phyloP scores from a whole-genome alignment of 768 basidiomycete species.

The Lactifluus subvellereus region DNA sequence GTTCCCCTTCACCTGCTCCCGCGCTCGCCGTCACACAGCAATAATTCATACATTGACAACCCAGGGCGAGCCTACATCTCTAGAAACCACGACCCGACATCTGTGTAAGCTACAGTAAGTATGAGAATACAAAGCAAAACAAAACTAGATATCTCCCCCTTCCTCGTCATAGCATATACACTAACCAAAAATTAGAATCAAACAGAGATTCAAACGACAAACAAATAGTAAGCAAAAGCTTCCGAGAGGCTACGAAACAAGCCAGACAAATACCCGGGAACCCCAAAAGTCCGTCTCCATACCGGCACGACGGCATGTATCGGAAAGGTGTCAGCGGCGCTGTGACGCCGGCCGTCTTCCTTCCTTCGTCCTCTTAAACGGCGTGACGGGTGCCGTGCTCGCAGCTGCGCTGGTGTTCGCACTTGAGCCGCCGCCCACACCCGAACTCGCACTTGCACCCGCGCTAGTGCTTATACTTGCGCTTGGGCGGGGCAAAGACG shows the following conservation, averaged over 20 bases:
- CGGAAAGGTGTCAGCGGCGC: neutral
- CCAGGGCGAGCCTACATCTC: too few species aligned
- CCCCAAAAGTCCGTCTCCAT: too few species aligned
- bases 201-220: too few species aligned
- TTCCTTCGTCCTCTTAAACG: conserved; percentile 3
- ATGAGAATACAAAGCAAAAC: neutral
- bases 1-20: too few species aligned
- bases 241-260: too few species aligned
- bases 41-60: too few species aligned
- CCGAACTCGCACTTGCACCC: neutral
- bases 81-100: neutral
- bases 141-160: neutral
- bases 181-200: neutral
- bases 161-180: neutral
- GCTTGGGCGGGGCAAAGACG: neutral
- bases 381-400: neutral
- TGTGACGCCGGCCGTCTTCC: neutral
- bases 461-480: neutral
- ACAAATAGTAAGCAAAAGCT: too few species aligned
- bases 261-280: too few species aligned
- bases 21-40: too few species aligned
- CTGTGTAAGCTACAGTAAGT: neutral
- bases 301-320: neutral
- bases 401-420: neutral
- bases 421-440: neutral